phyloP scores from a whole-genome alignment of 1,284 basidiomycete genomes.

The Irpex lacteus region DNA sequence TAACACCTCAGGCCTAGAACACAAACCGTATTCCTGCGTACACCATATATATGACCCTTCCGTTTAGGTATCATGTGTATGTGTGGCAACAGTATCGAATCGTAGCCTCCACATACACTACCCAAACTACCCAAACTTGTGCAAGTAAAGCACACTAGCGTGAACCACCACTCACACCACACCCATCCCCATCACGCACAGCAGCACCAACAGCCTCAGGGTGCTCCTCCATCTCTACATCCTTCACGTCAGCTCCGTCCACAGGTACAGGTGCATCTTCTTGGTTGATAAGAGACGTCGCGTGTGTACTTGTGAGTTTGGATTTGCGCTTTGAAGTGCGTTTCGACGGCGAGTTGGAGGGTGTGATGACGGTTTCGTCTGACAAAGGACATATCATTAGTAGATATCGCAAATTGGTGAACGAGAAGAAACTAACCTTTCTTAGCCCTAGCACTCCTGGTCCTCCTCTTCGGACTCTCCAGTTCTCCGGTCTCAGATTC shows the following conservation, averaged over 20 bases:
- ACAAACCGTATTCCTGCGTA: too few relatives aligned
- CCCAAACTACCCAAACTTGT: too few relatives aligned
- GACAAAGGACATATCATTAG: too few relatives aligned
- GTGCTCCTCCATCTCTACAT: constrained; percentile 19
- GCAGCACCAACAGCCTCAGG: constrained; percentile 16
- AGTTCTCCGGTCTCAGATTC: not conserved
- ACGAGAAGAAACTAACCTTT: too few relatives aligned
- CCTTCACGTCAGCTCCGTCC: constrained; percentile 14
- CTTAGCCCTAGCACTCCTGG: not conserved
- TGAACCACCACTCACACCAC: not conserved
- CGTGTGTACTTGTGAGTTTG: not conserved
- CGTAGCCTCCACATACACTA: too few relatives aligned
- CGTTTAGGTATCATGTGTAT: too few relatives aligned
- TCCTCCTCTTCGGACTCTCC: not conserved
- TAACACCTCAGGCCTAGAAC: too few relatives aligned
- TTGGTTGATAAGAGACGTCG: constrained; percentile 11
- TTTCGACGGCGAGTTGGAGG: not conserved
- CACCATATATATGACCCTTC: too few relatives aligned
- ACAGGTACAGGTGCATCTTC: constrained; percentile 18
- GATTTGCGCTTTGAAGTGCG: not conserved
- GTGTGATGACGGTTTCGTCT: too few relatives aligned
- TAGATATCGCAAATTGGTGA: too few relatives aligned
- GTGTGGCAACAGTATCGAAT: too few relatives aligned
- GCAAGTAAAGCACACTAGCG: too few relatives aligned
- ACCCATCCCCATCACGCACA: constrained; percentile 7